Evolutionary conservation across 306 rosid species (phyloP).

Genomic region (Leucaena leucocephala): DNA sequence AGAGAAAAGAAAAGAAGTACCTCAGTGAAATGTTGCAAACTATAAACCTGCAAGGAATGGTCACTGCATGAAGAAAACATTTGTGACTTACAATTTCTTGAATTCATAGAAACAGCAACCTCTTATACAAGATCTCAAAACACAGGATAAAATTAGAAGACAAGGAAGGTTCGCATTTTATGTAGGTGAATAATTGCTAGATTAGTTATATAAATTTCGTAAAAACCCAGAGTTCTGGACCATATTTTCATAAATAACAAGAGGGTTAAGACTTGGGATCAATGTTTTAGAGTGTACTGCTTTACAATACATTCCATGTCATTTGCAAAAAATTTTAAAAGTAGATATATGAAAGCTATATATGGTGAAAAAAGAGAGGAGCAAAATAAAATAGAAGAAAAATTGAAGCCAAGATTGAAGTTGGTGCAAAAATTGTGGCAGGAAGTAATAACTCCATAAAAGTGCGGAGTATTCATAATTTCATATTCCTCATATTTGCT

Average conservation of each 20-base stretch:
- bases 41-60: conserved; percentile 14
- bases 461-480: not conserved
- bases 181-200: not conserved
- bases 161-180: not conserved
- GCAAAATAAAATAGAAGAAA: not conserved
- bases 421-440: not conserved
- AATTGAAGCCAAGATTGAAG: not conserved
- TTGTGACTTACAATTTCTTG: conserved; percentile 14
- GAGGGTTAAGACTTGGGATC: not conserved
- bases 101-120: not conserved
- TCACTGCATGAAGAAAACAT: not conserved
- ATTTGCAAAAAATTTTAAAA: not conserved
- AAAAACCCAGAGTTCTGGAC: too few species aligned
- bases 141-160: not conserved
- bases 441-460: not conserved
- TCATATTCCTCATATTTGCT: conserved; percentile 19
- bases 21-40: conserved; percentile 22
- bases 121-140: conserved; percentile 1
- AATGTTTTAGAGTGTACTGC: not conserved
- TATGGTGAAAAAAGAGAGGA: not conserved
- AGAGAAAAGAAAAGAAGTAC: conserved; percentile 17
- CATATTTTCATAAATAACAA: too few species aligned
- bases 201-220: not conserved
- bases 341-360: not conserved
- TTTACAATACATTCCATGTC: too few species aligned